Evolutionary conservation across 139 green algal genomes (phyloP), one percentile per base, ranked within the genome.

Genomic region (Pleodorina starrii): DNA sequence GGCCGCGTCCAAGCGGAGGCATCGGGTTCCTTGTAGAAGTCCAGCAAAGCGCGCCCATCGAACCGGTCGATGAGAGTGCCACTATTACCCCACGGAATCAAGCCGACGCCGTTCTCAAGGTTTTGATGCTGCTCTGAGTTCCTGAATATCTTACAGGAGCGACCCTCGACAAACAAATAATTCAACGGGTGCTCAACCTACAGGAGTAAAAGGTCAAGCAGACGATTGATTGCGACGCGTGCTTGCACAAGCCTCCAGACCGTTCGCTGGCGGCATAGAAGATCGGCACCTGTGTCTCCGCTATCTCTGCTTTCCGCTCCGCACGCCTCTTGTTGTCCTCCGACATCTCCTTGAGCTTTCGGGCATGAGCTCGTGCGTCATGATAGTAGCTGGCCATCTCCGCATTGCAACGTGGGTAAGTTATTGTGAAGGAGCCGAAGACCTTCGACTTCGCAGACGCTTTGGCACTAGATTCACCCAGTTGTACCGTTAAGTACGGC

Each of bases 61-160:
- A 97, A 97, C 2, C 92, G 90, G 81, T 97, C 95, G 19, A 97
- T 97, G 71, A 96, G 77, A 21, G 93, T 95, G 29, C 94, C 95
- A 21, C 86, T 73, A 4, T 95, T 36, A 2, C 91, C 95, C 95
- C 95, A 97, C 1, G 94, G 90, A 59, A 97, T 94, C 82, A 97
- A 91, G 29, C 94, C 93, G 48, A 94, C 90, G 7, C 85, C 83
- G 23, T 60, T 90, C 83, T 97, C 91, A 11, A 94, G 90, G 17
- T 92, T 90, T 0, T 91, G 44, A 43, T 95, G 93, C 27, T 93
- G 78, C 29, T 97, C 93, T 1, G 90, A 76, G 44, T 91, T 96
- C 11, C 84, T 72, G 10, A 90, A 25, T 7, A 97, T 71, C 25
- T 91, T 93, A 80, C 84, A 91, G 10, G 93, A 80, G 9, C 93